Conservation (phyloP, 192 early-diverging fungal genomes). For the Geranomyces michiganensis region DNA sequence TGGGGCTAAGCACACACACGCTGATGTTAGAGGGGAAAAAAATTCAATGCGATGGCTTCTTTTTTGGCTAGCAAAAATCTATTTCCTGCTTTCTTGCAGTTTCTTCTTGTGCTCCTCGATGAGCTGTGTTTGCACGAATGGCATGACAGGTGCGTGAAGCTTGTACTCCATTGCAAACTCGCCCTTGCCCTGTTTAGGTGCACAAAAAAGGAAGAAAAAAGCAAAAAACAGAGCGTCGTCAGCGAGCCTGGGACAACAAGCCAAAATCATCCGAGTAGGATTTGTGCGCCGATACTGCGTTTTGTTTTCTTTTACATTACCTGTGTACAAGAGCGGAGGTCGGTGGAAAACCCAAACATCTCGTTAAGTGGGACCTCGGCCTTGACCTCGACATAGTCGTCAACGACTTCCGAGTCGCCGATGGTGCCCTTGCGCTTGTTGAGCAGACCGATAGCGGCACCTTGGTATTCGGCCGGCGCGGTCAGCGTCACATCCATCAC, state of each 20-base stretch:
- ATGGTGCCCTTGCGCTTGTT: constrained; percentile 98
- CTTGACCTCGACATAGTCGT: constrained; percentile 85
- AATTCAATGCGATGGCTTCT: too few species aligned
- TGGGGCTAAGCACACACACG: too few species aligned
- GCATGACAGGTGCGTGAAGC: constrained; percentile 70
- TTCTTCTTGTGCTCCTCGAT: constrained; percentile 82
- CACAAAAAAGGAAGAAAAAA: too few species aligned
- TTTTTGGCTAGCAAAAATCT: too few species aligned
- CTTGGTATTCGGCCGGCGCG: constrained; percentile 91
- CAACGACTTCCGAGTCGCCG: constrained; percentile 86
- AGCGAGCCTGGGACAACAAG: background rate
- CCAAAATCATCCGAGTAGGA: background rate
- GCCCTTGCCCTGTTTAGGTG: constrained; percentile 89
- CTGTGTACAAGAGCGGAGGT: constrained; percentile 83
- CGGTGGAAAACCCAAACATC: constrained; percentile 99
- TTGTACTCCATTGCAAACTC: constrained; percentile 99
- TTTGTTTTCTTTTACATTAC: too few species aligned
- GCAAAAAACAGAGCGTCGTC: too few species aligned
- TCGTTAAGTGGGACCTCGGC: constrained; percentile 94
- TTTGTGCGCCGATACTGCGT: too few species aligned
- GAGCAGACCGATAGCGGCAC: constrained; percentile 83
- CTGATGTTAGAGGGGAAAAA: too few species aligned
- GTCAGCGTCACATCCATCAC: constrained; percentile 94
- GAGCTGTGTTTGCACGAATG: constrained; percentile 82
- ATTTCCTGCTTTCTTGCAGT: constrained; percentile 13